Percentiles rank a stretch among this genome's conserved stretches.
Evolutionary conservation across 768 basidiomycete species (phyloP).

Genomic region (Termitomyces sp.): DNA sequence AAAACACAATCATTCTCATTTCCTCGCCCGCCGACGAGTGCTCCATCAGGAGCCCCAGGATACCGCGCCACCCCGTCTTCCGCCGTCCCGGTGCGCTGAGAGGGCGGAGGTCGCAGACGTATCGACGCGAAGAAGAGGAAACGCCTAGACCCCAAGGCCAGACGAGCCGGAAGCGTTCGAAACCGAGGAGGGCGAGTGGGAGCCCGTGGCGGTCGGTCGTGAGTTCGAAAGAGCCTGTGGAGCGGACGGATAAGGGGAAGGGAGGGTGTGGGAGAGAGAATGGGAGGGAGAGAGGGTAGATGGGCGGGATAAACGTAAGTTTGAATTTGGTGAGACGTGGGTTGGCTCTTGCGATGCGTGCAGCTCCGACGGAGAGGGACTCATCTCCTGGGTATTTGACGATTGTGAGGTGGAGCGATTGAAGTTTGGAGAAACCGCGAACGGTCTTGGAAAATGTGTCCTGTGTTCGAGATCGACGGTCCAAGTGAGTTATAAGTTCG

Average conservation of each 20-base stretch:
- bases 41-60: slow-evolving; percentile 46
- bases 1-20: slow-evolving; percentile 53
- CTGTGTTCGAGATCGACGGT: slow-evolving; percentile 20
- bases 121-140: slow-evolving; percentile 29
- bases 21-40: slow-evolving; percentile 64
- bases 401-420: slow-evolving; percentile 54
- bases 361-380: slow-evolving; percentile 50
- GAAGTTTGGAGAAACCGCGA: slow-evolving; percentile 56
- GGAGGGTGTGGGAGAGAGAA: slow-evolving; percentile 35
- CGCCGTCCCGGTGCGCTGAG: slow-evolving; percentile 27
- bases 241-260: slow-evolving; percentile 36
- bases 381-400: slow-evolving; percentile 66
- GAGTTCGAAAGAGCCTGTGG: slow-evolving; percentile 52
- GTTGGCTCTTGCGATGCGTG: slow-evolving; percentile 56
- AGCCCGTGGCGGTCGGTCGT: slow-evolving; percentile 59
- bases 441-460: slow-evolving; percentile 60
- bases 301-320: slow-evolving; percentile 57
- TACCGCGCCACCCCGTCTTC: slow-evolving; percentile 33
- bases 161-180: slow-evolving; percentile 39
- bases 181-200: slow-evolving; percentile 45
- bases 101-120: slow-evolving; percentile 35
- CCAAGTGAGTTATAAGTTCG: background rate
- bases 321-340: slow-evolving; percentile 62
- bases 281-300: slow-evolving; percentile 44
- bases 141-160: slow-evolving; percentile 47